Evolutionary conservation across 768 basidiomycete species (phyloP).

Genomic region (Macrolepiota dolichaula): DNA sequence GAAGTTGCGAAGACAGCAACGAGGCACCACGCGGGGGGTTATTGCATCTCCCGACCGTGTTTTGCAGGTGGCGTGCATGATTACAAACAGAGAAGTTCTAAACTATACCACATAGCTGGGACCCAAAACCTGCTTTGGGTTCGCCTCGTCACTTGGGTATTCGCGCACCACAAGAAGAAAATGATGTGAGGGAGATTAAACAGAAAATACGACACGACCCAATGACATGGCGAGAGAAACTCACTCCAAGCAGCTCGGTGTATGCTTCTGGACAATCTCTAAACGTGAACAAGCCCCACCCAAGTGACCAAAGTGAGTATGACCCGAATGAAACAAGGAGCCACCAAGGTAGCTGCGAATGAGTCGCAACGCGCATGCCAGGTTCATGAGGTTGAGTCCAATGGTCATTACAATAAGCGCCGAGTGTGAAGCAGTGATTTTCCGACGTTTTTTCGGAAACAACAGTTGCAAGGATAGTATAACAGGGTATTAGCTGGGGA

Average conservation of each 20-base stretch:
- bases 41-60: neutral
- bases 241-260: constrained; percentile 59
- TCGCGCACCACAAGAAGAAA: neutral
- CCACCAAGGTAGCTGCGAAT: constrained; percentile 77
- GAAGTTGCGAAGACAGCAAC: constrained; percentile 1
- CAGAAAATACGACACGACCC: constrained; percentile 5
- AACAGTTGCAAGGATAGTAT: neutral
- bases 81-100: neutral
- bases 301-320: constrained; percentile 74
- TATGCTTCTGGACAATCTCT: constrained; percentile 81
- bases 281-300: constrained; percentile 71
- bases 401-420: neutral
- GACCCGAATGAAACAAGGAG: constrained; percentile 75
- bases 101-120: neutral
- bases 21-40: neutral
- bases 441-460: neutral
- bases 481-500: neutral
- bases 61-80: neutral
- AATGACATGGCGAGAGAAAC: constrained; percentile 18
- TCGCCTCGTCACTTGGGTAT: neutral
- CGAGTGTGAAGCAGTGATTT: neutral
- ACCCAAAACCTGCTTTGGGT: neutral
- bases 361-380: neutral
- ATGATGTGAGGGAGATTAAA: constrained; percentile 1
- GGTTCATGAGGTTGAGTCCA: neutral